phyloP scores from a whole-genome alignment of 495 filamentous ascomycete genomes.

The Aspergillus baeticus region DNA sequence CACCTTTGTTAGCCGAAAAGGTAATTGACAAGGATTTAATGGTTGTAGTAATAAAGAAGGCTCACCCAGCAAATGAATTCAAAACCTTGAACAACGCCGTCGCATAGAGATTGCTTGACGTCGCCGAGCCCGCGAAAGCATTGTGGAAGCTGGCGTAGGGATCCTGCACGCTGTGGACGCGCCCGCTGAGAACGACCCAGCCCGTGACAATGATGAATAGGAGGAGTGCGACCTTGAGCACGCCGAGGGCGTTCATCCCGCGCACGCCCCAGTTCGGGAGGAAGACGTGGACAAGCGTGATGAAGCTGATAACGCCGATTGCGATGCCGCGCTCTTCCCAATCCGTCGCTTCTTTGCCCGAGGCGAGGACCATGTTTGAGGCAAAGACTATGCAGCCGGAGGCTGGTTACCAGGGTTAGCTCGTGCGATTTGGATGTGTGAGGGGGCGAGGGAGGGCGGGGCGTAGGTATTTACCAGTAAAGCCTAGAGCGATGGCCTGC shows the following conservation, averaged over 20 bases:
- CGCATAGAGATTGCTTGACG: constrained; percentile 27
- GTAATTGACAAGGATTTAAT: neutral
- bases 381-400: constrained; percentile 17
- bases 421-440: neutral
- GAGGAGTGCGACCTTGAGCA: constrained; percentile 39
- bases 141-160: constrained; percentile 23
- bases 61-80: constrained; percentile 30
- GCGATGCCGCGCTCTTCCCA: constrained; percentile 34
- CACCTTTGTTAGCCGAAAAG: neutral
- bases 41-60: constrained; percentile 9
- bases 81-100: constrained; percentile 29
- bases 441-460: neutral
- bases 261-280: constrained; percentile 26
- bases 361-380: constrained; percentile 30
- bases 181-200: constrained; percentile 36
- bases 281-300: constrained; percentile 29
- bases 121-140: constrained; percentile 23
- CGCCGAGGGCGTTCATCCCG: constrained; percentile 34
- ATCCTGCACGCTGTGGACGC: constrained; percentile 17
- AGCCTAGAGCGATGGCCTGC: neutral
- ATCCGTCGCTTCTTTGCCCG: constrained; percentile 20
- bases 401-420: neutral
- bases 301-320: constrained; percentile 29
- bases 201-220: constrained; percentile 44
- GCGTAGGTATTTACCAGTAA: neutral